Percentiles rank a stretch among this genome's conserved stretches.
Evolutionary conservation across 2,329 filamentous ascomycete species (phyloP).

Genomic region (Botrytis pseudocinerea): DNA sequence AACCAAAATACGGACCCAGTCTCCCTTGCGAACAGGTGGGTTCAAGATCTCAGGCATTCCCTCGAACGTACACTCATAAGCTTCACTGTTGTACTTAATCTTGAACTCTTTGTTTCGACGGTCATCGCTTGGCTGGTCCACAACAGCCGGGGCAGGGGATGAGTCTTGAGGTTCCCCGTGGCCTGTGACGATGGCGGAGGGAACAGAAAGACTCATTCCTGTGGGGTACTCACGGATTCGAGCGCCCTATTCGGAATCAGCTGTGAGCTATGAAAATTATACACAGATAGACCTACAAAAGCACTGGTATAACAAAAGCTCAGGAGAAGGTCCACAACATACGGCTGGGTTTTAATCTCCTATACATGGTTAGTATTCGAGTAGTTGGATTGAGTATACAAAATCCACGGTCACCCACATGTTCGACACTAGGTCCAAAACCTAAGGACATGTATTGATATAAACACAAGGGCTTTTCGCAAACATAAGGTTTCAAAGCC

Average conservation of each 20-base stretch:
- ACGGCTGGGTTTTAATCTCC: conserved; percentile 75
- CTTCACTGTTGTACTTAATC: conserved; percentile 31
- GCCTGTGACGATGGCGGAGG: conserved; percentile 26
- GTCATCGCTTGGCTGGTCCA: background rate
- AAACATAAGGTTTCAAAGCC: conserved; percentile 77
- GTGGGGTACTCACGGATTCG: conserved; percentile 40
- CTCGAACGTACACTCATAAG: conserved; percentile 34
- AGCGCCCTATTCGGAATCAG: conserved; percentile 22
- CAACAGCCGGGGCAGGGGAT: background rate
- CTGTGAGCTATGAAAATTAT: background rate
- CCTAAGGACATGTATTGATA: conserved; percentile 89
- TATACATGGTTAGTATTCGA: background rate
- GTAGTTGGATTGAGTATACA: background rate
- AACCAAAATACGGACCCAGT: conserved; percentile 36
- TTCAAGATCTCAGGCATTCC: conserved; percentile 26
- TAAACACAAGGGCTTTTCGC: conserved; percentile 70
- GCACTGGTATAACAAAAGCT: conserved; percentile 70
- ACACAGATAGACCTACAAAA: conserved; percentile 28
- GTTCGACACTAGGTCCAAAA: conserved; percentile 80
- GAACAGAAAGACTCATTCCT: conserved; percentile 40
- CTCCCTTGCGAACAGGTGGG: conserved; percentile 33
- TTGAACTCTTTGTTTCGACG: conserved; percentile 10
- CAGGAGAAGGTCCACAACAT: conserved; percentile 80
- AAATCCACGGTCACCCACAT: conserved; percentile 42
- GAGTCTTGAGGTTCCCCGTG: background rate